These are phyloP conservation scores for Naganishia vishniacii DNA, from an alignment of 768 basidiomycete species.

Conservation along the genomic window DNA sequence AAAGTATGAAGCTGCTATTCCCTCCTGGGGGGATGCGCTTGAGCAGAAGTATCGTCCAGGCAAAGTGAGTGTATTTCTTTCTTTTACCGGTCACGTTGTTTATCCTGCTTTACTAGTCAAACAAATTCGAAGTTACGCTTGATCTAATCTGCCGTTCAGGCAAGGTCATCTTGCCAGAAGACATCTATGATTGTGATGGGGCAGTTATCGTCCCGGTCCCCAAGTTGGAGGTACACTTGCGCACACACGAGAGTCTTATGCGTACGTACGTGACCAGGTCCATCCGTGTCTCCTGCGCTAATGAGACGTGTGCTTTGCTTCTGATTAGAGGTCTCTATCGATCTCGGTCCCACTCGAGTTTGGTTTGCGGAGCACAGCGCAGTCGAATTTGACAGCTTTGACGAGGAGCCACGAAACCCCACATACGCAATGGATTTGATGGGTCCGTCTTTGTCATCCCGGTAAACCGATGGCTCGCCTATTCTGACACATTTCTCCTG, in stretches of 20 bases:
- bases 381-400: not conserved
- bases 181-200: conserved; percentile 47
- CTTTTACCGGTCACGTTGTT: not conserved
- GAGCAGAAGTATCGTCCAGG: conserved; percentile 71
- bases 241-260: conserved; percentile 83
- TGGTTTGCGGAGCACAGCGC: conserved; percentile 10
- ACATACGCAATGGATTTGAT: not conserved
- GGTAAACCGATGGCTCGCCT: too few relatives aligned
- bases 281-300: too few relatives aligned
- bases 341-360: conserved; percentile 57
- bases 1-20: conserved; percentile 55
- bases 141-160: conserved; percentile 56
- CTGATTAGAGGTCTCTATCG: conserved; percentile 54
- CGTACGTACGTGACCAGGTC: conserved; percentile 56
- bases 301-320: not conserved
- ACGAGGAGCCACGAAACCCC: not conserved
- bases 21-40: conserved; percentile 74
- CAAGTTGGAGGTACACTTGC: conserved; percentile 66
- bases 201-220: conserved; percentile 59
- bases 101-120: conserved; percentile 56
- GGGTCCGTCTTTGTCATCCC: not conserved
- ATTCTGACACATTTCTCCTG: not conserved
- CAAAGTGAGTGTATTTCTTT: conserved; percentile 54
- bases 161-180: conserved; percentile 59
- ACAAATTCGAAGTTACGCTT: conserved; percentile 72